Evolutionary conservation across 768 basidiomycete species (phyloP), one percentile per base, ranked within the genome.

Genomic region (Cystobasidiopsis lactophilus): DNA sequence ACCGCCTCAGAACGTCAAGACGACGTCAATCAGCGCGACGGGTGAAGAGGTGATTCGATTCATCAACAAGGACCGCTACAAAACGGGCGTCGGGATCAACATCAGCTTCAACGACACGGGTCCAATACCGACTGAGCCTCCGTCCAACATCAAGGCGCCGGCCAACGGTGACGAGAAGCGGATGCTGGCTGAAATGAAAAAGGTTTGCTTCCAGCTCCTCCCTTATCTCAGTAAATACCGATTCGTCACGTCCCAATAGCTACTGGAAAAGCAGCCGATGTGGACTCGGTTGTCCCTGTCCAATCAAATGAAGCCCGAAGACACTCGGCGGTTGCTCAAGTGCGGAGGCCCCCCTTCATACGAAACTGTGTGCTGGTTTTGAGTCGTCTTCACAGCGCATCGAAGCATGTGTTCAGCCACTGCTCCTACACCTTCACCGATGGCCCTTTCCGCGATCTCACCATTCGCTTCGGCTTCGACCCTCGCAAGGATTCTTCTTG

Each of bases 391-490:
- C 35, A 10, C 31, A 26, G 29, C 26, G 19, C 29, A 13, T 5
- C 53, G 38, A 63, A 62, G 49, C 24, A 44, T 3, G 47, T 54
- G 16, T 49, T 55, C 33, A 48, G 59, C 0, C 44, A 51, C n/a
- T 29, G 81, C 3, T 80, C 78, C 51, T 98, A 89, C 62, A 80
- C 82, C 9, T 89, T 95, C 63, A 76, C 79, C 59, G 89, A 93
- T 58, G 93, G 93, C 0, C 88, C 89, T 2, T 96, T 82, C 79
- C 74, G 85, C 38, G 89, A 95, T 60, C 82, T 82, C 14, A 73
- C 88, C 47, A 73, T 95, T 33, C 76, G 77, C 41, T 80, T 86
- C 53, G 77, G 79, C 13, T 96, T 88, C 62, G 93, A 98, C 62
- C 93, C 93, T 9, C 73, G 89, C 38, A 74, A 73, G 60, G 74